Percentiles rank a stretch among this genome's conserved stretches.
phyloP scores from a whole-genome alignment of 1,139 yeast genomes.

The Saccharomyces uvarum region DNA sequence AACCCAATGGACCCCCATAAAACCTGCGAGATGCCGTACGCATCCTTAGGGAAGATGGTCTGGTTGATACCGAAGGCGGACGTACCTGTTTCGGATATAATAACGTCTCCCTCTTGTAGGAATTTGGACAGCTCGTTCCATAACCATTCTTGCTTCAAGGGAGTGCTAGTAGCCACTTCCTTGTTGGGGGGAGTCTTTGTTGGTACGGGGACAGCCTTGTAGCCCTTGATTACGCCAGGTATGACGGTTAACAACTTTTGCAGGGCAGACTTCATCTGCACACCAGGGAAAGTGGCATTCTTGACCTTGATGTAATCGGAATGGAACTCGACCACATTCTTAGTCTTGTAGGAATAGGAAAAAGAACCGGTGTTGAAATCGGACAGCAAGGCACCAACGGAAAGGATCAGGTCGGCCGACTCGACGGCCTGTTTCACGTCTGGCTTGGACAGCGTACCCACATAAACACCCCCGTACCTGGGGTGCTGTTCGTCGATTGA shows the following conservation, averaged over 20 bases:
- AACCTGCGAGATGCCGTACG: slow-evolving; percentile 76
- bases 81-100: slow-evolving; percentile 83
- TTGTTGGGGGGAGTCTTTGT: slow-evolving; percentile 34
- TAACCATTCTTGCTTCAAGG: slow-evolving; percentile 66
- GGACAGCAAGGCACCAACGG: slow-evolving; percentile 79
- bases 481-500: slow-evolving; percentile 64
- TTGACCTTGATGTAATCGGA: slow-evolving; percentile 74
- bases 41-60: slow-evolving; percentile 65
- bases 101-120: slow-evolving; percentile 70
- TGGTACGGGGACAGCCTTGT: slow-evolving; percentile 45
- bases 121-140: slow-evolving; percentile 72
- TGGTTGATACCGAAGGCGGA: slow-evolving; percentile 80
- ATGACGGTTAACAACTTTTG: slow-evolving; percentile 51
- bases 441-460: slow-evolving; percentile 72
- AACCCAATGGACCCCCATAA: slow-evolving; percentile 88
- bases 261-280: slow-evolving; percentile 67
- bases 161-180: slow-evolving; percentile 29
- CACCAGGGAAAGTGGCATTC: slow-evolving; percentile 68
- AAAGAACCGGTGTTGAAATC: slow-evolving; percentile 89
- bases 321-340: slow-evolving; percentile 78
- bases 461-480: slow-evolving; percentile 79
- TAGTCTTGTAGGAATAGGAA: slow-evolving; percentile 72
- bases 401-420: slow-evolving; percentile 64
- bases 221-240: slow-evolving; percentile 34
- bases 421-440: slow-evolving; percentile 72